Percentiles rank a stretch among this genome's conserved stretches.
Evolutionary conservation across 441 rosid species (phyloP).

Genomic region (Croton setiger): DNA sequence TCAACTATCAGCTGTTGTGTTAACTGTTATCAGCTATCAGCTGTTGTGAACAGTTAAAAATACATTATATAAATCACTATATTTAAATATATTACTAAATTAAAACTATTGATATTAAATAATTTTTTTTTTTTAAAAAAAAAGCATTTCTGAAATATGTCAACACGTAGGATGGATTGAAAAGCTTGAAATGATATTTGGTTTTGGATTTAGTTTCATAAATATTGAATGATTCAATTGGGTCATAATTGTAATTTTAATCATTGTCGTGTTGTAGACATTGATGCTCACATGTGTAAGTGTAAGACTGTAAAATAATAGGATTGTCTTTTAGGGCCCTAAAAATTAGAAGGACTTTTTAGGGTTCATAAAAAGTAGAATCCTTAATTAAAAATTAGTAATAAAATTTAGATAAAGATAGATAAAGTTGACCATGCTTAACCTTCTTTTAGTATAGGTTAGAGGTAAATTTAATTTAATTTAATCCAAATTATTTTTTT

Average conservation of each 20-base stretch:
- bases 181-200: background rate
- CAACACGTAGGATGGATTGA: background rate
- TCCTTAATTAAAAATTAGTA: too few relatives aligned
- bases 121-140: too few relatives aligned
- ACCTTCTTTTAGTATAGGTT: too few relatives aligned
- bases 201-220: background rate
- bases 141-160: too few relatives aligned
- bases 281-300: background rate
- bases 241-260: background rate
- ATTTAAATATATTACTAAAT: too few relatives aligned
- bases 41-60: too few relatives aligned
- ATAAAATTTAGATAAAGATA: background rate
- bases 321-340: background rate
- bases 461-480: too few relatives aligned
- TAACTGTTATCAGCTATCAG: too few relatives aligned
- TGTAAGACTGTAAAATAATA: background rate
- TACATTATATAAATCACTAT: too few relatives aligned
- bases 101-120: too few relatives aligned
- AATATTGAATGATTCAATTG: background rate
- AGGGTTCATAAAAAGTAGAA: background rate
- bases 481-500: too few relatives aligned
- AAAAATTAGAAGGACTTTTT: background rate
- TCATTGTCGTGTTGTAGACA: background rate
- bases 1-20: too few relatives aligned
- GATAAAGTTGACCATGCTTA: slow-evolving; percentile 12